These are phyloP conservation scores for Nepenthes gracilis DNA, from an alignment of 148 eudicot genomes.

Conservation along the genomic window DNA sequence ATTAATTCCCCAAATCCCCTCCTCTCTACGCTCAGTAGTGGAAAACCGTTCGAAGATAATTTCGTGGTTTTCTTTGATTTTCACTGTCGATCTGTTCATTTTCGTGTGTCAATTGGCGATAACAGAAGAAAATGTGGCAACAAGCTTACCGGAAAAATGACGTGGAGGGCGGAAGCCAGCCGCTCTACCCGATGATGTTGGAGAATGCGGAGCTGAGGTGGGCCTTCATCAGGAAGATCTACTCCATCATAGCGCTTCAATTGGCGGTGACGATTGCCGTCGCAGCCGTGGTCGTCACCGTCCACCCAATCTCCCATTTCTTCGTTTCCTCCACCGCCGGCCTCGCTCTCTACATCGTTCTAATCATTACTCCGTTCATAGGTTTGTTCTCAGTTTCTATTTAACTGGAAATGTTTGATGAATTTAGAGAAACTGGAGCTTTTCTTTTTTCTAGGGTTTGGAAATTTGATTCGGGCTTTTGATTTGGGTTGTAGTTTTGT, in stretches of 20 bases:
- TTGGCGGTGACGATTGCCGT: constrained; percentile 65
- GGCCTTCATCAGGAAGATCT: constrained; percentile 76
- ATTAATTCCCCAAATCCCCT: too few relatives aligned
- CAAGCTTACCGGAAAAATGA: constrained; percentile 44
- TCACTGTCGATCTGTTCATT: too few relatives aligned
- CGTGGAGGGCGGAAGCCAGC: constrained; percentile 33
- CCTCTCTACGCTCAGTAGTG: too few relatives aligned
- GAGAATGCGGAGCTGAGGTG: constrained; percentile 67
- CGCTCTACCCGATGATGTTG: constrained; percentile 54
- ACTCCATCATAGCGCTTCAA: constrained; percentile 60
- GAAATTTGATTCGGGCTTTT: neutral
- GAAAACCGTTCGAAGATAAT: too few relatives aligned
- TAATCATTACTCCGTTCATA: constrained; percentile 63
- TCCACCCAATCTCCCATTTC: constrained; percentile 42
- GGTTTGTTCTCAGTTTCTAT: constrained; percentile 12
- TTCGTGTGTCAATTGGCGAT: too few relatives aligned
- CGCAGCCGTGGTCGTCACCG: constrained; percentile 58
- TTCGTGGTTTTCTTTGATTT: too few relatives aligned
- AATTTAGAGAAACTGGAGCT: neutral
- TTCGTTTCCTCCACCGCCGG: constrained; percentile 53
- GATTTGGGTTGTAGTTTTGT: constrained; percentile 27
- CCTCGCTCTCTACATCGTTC: constrained; percentile 45
- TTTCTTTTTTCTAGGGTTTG: neutral
- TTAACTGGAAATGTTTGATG: neutral
- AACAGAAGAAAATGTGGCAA: constrained; percentile 29